Percentiles rank a stretch among this genome's conserved stretches.
Conservation (phyloP, 768 basidiomycete species). For the Wakefieldia striispora region DNA sequence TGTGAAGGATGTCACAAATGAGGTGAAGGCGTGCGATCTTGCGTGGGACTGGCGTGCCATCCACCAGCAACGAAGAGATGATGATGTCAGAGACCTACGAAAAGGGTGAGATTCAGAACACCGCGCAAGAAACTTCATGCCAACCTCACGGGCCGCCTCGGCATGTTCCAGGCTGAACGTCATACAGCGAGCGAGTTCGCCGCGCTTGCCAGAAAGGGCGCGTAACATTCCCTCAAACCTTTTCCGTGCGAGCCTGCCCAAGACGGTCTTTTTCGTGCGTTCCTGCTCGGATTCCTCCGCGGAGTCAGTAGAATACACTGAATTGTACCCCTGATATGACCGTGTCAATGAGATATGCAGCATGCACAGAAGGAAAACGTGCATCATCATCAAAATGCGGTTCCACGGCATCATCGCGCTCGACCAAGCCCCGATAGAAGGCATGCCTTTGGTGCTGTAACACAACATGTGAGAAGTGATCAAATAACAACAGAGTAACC, state of each 20-base stretch:
- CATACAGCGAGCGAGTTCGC: constrained; percentile 94
- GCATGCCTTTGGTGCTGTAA: constrained; percentile 67
- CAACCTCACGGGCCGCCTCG: constrained; percentile 90
- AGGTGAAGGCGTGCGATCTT: constrained; percentile 94
- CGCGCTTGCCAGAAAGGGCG: constrained; percentile 78
- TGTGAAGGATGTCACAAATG: constrained; percentile 97
- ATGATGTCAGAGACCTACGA: constrained; percentile 86
- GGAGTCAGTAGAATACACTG: constrained; percentile 88
- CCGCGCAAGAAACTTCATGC: constrained; percentile 4
- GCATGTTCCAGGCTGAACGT: constrained; percentile 96
- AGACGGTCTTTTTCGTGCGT: constrained; percentile 65
- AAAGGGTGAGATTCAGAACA: constrained; percentile 3
- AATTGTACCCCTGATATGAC: constrained; percentile 70
- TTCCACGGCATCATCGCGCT: constrained; percentile 50
- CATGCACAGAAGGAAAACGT: constrained; percentile 14
- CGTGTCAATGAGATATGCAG: constrained; percentile 7
- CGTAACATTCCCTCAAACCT: constrained; percentile 92
- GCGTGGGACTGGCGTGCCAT: constrained; percentile 94
- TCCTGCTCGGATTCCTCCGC: constrained; percentile 93
- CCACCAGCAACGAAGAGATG: constrained; percentile 82
- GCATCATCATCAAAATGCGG: constrained; percentile 85
- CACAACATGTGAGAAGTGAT: constrained; percentile 1
- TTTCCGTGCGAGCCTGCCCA: constrained; percentile 77
- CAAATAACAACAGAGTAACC: constrained; percentile 7
- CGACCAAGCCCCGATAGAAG: constrained; percentile 67